Conservation (phyloP, 768 basidiomycete genomes). For the Hirschioporus abietinus region DNA sequence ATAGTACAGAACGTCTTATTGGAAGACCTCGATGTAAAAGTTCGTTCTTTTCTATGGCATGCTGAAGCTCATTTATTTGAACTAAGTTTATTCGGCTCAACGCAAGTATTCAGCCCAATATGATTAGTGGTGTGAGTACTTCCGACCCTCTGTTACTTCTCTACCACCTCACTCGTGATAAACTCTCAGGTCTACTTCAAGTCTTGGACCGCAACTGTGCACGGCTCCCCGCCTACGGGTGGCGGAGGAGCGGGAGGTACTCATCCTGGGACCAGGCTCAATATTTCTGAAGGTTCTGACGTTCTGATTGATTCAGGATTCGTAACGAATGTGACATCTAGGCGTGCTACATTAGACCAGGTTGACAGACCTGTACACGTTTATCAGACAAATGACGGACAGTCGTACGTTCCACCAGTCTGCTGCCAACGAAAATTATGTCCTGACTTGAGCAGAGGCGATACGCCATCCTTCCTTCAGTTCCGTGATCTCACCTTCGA, state of each 20-base stretch:
- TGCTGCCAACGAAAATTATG: neutral
- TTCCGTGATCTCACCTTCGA: constrained; percentile 43
- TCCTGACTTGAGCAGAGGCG: constrained; percentile 30
- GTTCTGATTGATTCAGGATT: constrained; percentile 26
- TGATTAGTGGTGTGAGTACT: constrained; percentile 42
- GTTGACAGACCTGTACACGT: constrained; percentile 43
- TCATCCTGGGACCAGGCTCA: neutral
- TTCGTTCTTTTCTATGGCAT: neutral
- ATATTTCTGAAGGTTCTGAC: constrained; percentile 1
- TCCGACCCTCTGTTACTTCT: neutral
- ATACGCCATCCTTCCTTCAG: constrained; percentile 41
- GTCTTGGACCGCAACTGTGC: constrained; percentile 46
- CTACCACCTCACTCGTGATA: neutral
- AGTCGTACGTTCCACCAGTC: constrained; percentile 28
- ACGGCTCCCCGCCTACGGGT: constrained; percentile 49
- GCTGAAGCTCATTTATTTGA: neutral
- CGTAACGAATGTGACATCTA: constrained; percentile 38
- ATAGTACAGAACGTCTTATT: constrained; percentile 47
- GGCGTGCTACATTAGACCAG: constrained; percentile 40
- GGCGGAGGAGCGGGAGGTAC: constrained; percentile 49
- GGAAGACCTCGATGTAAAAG: constrained; percentile 39
- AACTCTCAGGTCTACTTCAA: constrained; percentile 46
- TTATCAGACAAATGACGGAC: constrained; percentile 46
- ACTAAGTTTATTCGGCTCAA: constrained; percentile 42
- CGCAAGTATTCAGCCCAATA: constrained; percentile 47